Percentiles rank a stretch among this genome's conserved stretches.
Conservation (phyloP, 371 early-diverging fungal genomes). For the Mortierella sp. region DNA sequence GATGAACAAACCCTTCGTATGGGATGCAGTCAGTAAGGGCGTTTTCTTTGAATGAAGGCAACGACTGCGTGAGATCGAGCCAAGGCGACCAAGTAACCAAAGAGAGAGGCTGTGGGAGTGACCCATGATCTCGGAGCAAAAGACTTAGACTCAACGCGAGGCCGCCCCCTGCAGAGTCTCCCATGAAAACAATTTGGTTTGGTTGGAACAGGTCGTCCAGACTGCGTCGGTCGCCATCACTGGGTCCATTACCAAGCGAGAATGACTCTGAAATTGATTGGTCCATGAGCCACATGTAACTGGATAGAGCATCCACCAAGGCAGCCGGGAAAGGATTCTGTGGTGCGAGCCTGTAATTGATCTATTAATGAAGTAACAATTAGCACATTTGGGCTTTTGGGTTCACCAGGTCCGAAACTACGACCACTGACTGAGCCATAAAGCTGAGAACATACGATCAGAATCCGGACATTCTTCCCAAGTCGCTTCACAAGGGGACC, state of each 20-base stretch:
- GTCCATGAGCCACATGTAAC: conserved; percentile 46
- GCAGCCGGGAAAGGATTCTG: conserved; percentile 45
- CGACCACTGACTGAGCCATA: too few relatives aligned
- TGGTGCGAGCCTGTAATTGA: conserved; percentile 48
- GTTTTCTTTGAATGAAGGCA: conserved; percentile 46
- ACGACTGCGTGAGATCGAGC: conserved; percentile 35
- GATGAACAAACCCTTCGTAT: conserved; percentile 28
- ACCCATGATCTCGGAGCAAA: conserved; percentile 48
- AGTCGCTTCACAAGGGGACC: conserved; percentile 44
- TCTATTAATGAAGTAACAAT: background rate
- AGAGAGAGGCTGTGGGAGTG: conserved; percentile 42
- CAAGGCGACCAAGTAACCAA: conserved; percentile 46
- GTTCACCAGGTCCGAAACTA: background rate
- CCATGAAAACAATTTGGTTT: conserved; percentile 60
- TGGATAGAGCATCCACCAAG: conserved; percentile 33
- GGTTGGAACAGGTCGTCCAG: conserved; percentile 30
- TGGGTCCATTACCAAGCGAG: background rate
- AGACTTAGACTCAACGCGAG: conserved; percentile 52
- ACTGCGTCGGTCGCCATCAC: background rate
- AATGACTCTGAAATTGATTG: conserved; percentile 33
- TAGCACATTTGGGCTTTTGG: background rate
- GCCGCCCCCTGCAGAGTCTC: conserved; percentile 76
- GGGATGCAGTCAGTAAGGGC: conserved; percentile 37
- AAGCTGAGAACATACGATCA: conserved; percentile 13
- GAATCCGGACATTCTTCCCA: conserved; percentile 38